These are phyloP conservation scores for Aspergillus heteromorphus DNA, from an alignment of 495 filamentous ascomycete species.

Conservation along the genomic window DNA sequence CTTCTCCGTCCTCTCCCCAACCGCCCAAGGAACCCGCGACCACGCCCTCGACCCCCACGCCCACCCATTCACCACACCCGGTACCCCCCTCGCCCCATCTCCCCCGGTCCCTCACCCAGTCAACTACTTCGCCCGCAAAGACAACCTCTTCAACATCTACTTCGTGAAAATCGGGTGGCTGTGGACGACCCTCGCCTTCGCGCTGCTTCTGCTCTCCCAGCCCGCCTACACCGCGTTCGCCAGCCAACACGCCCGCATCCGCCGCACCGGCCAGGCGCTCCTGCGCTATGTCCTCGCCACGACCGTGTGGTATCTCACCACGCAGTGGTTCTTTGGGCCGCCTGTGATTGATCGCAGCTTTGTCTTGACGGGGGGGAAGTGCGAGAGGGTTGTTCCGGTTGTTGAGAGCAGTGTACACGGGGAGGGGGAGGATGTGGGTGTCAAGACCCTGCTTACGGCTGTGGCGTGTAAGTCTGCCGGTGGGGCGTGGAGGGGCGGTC, in stretches of 20 bases:
- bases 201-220: slow-evolving; percentile 56
- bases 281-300: slow-evolving; percentile 68
- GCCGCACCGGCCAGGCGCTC: slow-evolving; percentile 38
- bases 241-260: neutral
- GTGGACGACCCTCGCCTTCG: slow-evolving; percentile 73
- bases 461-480: slow-evolving; percentile 78
- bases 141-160: slow-evolving; percentile 81
- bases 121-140: slow-evolving; percentile 88
- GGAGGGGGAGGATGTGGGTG: slow-evolving; percentile 21
- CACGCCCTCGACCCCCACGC: slow-evolving; percentile 17
- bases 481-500: slow-evolving; percentile 80
- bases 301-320: slow-evolving; percentile 68
- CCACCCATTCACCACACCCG: slow-evolving; percentile 56
- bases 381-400: slow-evolving; percentile 42
- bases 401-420: slow-evolving; percentile 20
- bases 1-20: slow-evolving; percentile 71
- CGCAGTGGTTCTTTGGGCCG: slow-evolving; percentile 95
- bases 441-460: slow-evolving; percentile 57
- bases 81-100: slow-evolving; percentile 51
- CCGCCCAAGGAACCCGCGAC: slow-evolving; percentile 40
- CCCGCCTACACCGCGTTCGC: slow-evolving; percentile 33
- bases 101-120: slow-evolving; percentile 39
- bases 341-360: slow-evolving; percentile 85
- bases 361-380: slow-evolving; percentile 72
- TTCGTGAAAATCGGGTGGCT: slow-evolving; percentile 96